Evolutionary conservation across 179 eudicot genomes (phyloP).

Genomic region (Actinidia polygama): DNA sequence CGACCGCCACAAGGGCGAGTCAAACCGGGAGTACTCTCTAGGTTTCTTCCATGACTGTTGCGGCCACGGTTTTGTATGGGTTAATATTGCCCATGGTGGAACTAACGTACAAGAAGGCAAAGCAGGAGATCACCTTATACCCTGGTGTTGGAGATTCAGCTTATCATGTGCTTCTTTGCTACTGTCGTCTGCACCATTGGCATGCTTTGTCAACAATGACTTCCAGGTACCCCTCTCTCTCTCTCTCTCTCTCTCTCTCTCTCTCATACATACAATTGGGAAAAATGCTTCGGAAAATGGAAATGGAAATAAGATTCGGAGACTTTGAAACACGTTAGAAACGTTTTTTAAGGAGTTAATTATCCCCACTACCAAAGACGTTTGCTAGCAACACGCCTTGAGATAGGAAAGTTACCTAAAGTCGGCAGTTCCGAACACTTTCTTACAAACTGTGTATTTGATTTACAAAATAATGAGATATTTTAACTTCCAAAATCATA

Average conservation of each 20-base stretch:
- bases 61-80: conserved; percentile 36
- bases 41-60: conserved; percentile 34
- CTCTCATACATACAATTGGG: too few species aligned
- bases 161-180: conserved; percentile 33
- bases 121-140: conserved; percentile 30
- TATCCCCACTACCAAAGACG: too few species aligned
- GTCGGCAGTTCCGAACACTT: too few species aligned
- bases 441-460: too few species aligned
- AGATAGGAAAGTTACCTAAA: too few species aligned
- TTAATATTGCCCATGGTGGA: conserved; percentile 36
- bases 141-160: conserved; percentile 36
- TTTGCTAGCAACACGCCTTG: too few species aligned
- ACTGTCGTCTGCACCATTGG: conserved; percentile 37
- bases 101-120: conserved; percentile 33
- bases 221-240: conserved; percentile 20
- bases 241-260: not conserved
- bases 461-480: too few species aligned
- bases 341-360: too few species aligned
- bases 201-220: conserved; percentile 36
- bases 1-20: conserved; percentile 38
- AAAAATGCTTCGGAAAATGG: too few species aligned
- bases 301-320: too few species aligned
- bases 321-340: too few species aligned
- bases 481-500: too few species aligned
- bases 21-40: conserved; percentile 27